Conservation (phyloP, 164 flowering plant genomes). For the Aristolochia fimbriata region DNA sequence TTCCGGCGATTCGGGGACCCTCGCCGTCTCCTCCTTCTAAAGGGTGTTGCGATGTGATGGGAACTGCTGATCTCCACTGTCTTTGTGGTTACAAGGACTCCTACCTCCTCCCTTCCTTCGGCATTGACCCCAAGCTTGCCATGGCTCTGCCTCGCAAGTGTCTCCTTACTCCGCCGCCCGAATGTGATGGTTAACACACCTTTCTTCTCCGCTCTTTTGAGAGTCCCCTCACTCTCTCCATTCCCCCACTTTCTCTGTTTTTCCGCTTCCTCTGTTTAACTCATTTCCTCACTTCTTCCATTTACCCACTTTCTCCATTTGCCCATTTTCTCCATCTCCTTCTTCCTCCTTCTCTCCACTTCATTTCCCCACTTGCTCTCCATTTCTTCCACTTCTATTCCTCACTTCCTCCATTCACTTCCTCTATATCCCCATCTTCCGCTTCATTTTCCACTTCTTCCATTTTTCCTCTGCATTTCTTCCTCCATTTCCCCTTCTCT, state of each 20-base stretch:
- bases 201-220: background rate
- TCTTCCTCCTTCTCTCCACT: background rate
- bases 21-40: constrained; percentile 30
- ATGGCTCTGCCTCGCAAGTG: constrained; percentile 45
- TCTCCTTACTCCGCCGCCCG: constrained; percentile 21
- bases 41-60: constrained; percentile 32
- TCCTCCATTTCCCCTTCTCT: too few species aligned
- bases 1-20: constrained; percentile 35
- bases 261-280: background rate
- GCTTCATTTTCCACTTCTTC: too few species aligned
- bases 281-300: background rate
- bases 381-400: too few species aligned
- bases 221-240: background rate
- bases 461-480: too few species aligned
- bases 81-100: constrained; percentile 36
- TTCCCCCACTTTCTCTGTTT: background rate
- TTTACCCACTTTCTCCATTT: background rate
- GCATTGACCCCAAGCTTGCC: constrained; percentile 39
- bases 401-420: background rate
- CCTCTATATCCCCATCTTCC: background rate
- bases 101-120: constrained; percentile 24
- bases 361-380: background rate
- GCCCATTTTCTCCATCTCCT: too few species aligned
- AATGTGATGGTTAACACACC: constrained; percentile 17
- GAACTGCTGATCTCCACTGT: constrained; percentile 31